Evolutionary conservation across 1,139 yeast genomes (phyloP).

Genomic region (Ashbya aceris): DNA sequence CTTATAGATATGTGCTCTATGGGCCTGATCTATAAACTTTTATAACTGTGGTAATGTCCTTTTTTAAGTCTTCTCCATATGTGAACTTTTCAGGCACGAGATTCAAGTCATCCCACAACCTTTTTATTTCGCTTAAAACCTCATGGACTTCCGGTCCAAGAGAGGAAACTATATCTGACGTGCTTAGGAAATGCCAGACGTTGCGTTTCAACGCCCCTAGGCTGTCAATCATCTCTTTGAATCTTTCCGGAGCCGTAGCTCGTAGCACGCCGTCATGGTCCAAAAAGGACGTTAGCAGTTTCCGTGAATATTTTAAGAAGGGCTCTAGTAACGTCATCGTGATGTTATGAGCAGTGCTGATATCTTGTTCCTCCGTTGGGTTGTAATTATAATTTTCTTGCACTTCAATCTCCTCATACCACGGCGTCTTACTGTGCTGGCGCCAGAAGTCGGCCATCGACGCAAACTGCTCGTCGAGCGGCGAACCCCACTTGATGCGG

Average conservation of each 20-base stretch:
- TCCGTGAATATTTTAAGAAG: neutral
- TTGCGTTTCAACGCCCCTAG: neutral
- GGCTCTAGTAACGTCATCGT: slow-evolving; percentile 1
- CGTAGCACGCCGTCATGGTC: neutral
- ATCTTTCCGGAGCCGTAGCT: neutral
- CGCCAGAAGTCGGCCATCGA: slow-evolving; percentile 3
- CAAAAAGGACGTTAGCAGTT: too few relatives aligned
- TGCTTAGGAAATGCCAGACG: slow-evolving; percentile 6
- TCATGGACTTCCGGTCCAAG: slow-evolving; percentile 5
- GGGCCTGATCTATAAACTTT: neutral
- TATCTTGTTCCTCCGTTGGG: neutral
- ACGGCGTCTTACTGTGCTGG: slow-evolving; percentile 7
- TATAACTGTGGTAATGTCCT: neutral
- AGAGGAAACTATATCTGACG: slow-evolving; percentile 6
- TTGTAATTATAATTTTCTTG: slow-evolving; percentile 12
- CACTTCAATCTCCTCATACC: slow-evolving; percentile 19
- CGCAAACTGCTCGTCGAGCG: slow-evolving; percentile 2
- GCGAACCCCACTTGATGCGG: slow-evolving; percentile 1
- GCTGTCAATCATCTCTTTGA: neutral
- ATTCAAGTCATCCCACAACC: slow-evolving; percentile 6
- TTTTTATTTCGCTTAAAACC: slow-evolving; percentile 1
- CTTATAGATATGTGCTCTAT: neutral
- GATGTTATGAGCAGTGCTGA: neutral
- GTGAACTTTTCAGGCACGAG: slow-evolving; percentile 5
- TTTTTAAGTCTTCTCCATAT: slow-evolving; percentile 1